Percentiles rank a stretch among this genome's conserved stretches.
Conservation (phyloP, 2,329 filamentous ascomycete genomes). For the Fusarium transvaalense region DNA sequence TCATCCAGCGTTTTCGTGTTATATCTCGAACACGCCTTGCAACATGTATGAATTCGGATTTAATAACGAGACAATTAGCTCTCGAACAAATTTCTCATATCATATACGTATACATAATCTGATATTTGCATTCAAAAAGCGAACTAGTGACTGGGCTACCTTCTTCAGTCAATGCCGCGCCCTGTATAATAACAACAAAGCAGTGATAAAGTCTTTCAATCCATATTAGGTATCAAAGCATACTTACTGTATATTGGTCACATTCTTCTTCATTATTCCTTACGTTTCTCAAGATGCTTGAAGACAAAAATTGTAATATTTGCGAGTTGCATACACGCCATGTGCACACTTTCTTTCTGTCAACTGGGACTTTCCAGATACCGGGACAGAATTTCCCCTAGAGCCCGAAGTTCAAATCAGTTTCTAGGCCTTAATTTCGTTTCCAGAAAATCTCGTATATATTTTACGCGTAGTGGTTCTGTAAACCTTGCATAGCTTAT, state of each 20-base stretch:
- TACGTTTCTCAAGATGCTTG: neutral
- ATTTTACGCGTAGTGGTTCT: neutral
- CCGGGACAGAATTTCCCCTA: too few relatives aligned
- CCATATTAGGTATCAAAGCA: neutral
- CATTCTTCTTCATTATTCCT: neutral
- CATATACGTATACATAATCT: neutral
- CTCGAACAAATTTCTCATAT: neutral
- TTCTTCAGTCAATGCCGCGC: neutral
- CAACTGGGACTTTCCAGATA: neutral
- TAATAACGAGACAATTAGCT: neutral
- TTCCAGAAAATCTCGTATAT: neutral
- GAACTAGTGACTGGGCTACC: neutral
- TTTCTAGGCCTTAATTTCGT: neutral
- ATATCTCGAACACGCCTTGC: neutral
- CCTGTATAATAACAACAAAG: neutral
- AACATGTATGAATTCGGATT: neutral
- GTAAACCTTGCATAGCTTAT: neutral
- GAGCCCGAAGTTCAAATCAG: neutral
- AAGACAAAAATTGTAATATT: neutral
- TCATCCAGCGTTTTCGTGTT: neutral
- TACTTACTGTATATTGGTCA: neutral
- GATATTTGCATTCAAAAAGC: neutral
- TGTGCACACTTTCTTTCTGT: neutral
- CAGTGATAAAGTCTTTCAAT: neutral
- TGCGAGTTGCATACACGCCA: neutral